A percentile compares a stretch with the other conserved stretches of the same genome.
phyloP scores from a whole-genome alignment of 163 green algal genomes.

The Trebouxiophyceae sp. region DNA sequence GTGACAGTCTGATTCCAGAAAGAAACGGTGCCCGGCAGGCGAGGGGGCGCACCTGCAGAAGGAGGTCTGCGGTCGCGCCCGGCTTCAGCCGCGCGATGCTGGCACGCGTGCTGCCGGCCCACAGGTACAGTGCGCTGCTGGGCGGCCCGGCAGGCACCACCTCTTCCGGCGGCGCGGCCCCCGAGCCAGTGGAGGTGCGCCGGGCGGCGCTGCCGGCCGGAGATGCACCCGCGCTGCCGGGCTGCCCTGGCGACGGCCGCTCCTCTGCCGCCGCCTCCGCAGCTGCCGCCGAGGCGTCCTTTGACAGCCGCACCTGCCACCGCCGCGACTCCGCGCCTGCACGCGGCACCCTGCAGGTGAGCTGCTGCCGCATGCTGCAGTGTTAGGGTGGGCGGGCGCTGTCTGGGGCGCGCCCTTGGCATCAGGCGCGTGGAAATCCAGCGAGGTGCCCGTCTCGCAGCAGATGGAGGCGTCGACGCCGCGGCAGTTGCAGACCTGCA shows the following conservation, averaged over 20 bases:
- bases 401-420: not conserved
- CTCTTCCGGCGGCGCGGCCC: not conserved
- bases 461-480: not conserved
- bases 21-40: too few species aligned
- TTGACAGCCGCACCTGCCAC: not conserved
- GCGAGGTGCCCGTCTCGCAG: not conserved
- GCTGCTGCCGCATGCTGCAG: too few species aligned
- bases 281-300: not conserved
- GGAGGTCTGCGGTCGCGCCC: conserved; percentile 11
- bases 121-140: conserved; percentile 22
- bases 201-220: not conserved
- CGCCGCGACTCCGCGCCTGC: not conserved
- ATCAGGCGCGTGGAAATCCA: not conserved
- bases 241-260: not conserved
- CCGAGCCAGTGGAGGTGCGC: not conserved
- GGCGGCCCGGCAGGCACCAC: not conserved
- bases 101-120: conserved; percentile 27
- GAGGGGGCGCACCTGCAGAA: conserved; percentile 25
- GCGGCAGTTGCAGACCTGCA: conserved; percentile 2
- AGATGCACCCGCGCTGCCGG: not conserved
- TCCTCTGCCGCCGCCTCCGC: too few species aligned
- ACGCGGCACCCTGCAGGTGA: too few species aligned
- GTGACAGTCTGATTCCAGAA: too few species aligned
- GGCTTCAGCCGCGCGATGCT: conserved; percentile 14
- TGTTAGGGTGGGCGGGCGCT: too few species aligned